Evolutionary conservation across 306 rosid genomes (phyloP).

Genomic region (Quercus cerris): DNA sequence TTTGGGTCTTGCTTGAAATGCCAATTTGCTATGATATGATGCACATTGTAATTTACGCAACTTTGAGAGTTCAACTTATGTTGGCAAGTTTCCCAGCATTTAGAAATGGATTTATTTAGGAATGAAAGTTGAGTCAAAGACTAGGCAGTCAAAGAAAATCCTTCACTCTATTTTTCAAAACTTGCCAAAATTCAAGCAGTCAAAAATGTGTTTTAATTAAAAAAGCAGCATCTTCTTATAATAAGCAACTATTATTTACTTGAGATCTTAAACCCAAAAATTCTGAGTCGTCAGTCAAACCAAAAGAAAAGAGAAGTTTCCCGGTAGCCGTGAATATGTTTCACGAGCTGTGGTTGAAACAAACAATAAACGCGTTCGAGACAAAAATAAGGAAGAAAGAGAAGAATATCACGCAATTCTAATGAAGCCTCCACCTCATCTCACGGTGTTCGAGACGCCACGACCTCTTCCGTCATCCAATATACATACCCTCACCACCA

Average conservation of each 20-base stretch:
- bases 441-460: slow-evolving; percentile 32
- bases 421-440: neutral
- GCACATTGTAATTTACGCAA: too few relatives aligned
- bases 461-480: neutral
- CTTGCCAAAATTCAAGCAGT: neutral
- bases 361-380: slow-evolving; percentile 10
- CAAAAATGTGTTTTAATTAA: too few relatives aligned
- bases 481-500: too few relatives aligned
- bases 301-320: neutral
- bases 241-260: too few relatives aligned
- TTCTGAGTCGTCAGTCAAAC: neutral
- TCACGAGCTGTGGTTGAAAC: neutral
- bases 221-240: too few relatives aligned
- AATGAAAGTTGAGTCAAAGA: neutral
- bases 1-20: too few relatives aligned
- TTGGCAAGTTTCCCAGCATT: too few relatives aligned
- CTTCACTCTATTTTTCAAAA: neutral
- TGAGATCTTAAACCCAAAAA: too few relatives aligned
- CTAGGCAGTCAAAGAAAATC: neutral
- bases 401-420: slow-evolving; percentile 41
- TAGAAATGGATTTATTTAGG: too few relatives aligned
- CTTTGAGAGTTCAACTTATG: too few relatives aligned
- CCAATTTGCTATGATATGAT: too few relatives aligned
- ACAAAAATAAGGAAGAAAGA: neutral
- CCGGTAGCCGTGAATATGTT: neutral